These are phyloP conservation scores for Aureobasidium sp. DNA, from an alignment of 2,329 filamentous ascomycete genomes.

Conservation along the genomic window DNA sequence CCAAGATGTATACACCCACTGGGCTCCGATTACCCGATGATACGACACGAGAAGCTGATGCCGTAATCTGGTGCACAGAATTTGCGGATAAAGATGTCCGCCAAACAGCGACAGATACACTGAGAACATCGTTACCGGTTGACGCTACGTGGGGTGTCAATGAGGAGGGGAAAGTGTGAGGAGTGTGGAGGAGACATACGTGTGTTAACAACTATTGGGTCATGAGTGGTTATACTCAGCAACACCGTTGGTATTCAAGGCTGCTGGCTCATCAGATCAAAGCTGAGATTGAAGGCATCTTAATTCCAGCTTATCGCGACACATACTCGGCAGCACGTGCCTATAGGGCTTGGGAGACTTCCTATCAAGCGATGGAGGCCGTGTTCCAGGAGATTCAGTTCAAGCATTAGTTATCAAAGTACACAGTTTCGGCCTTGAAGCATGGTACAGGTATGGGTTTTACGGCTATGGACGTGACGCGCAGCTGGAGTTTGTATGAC, in stretches of 20 bases:
- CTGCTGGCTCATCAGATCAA: not conserved
- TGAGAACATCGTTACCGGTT: not conserved
- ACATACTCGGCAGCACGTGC: too few species aligned
- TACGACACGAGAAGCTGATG: not conserved
- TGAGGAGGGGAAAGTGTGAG: not conserved
- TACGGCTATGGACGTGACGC: too few species aligned
- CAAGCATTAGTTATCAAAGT: too few species aligned
- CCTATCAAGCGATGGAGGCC: too few species aligned
- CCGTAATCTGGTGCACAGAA: not conserved
- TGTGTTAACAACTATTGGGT: not conserved
- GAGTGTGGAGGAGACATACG: not conserved
- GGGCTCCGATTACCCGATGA: not conserved
- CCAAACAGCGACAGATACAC: not conserved
- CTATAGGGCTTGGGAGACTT: too few species aligned
- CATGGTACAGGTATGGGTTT: too few species aligned
- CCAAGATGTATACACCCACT: not conserved
- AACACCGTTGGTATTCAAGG: not conserved
- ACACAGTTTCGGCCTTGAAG: too few species aligned
- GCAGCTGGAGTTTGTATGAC: too few species aligned
- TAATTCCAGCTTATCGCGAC: too few species aligned
- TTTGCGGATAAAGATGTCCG: not conserved
- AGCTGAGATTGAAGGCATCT: not conserved
- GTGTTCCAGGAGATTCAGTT: too few species aligned
- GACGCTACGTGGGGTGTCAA: conserved; percentile 1
- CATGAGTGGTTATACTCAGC: conserved; percentile 2